Conservation (phyloP, 768 basidiomycete genomes). For the Strobilomyces confusus region DNA sequence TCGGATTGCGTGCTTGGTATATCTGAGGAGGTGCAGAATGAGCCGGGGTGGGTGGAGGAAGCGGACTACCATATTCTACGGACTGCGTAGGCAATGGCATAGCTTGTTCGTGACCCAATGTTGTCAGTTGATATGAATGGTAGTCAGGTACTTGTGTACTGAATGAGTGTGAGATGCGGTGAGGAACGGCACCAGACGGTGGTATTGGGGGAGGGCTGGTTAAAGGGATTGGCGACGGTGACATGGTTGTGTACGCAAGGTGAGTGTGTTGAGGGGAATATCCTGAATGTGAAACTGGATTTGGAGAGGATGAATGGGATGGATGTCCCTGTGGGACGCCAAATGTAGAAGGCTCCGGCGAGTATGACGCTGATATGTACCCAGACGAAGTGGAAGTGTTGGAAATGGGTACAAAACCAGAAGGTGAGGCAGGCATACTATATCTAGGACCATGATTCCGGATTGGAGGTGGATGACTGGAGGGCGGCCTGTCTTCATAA, state of each 20-base stretch:
- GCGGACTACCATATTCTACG: constrained; percentile 21
- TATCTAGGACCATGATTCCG: constrained; percentile 54
- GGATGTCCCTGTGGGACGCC: constrained; percentile 40
- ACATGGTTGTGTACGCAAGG: constrained; percentile 8
- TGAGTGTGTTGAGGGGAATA: constrained; percentile 20
- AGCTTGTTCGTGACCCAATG: constrained; percentile 19
- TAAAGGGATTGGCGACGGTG: constrained; percentile 10
- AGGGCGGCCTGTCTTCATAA: constrained; percentile 38
- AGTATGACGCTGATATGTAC: constrained; percentile 35
- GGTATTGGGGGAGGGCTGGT: not conserved
- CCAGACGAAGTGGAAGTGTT: constrained; percentile 33
- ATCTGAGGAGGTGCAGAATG: constrained; percentile 26
- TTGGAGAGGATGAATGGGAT: constrained; percentile 25
- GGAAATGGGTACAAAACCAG: constrained; percentile 62
- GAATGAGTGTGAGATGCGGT: constrained; percentile 27
- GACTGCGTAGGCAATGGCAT: constrained; percentile 23
- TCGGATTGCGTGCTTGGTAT: constrained; percentile 15
- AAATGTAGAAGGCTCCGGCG: constrained; percentile 30
- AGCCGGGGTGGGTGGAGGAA: constrained; percentile 19
- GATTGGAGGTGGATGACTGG: constrained; percentile 31
- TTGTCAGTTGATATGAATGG: constrained; percentile 18
- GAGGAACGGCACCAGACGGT: constrained; percentile 9
- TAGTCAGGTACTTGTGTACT: constrained; percentile 28
- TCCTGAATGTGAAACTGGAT: constrained; percentile 10
- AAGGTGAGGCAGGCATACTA: constrained; percentile 61